A percentile compares a stretch with the other conserved stretches of the same genome.
Conservation (phyloP, 345 rosid genomes). For the Capsella bursapastoris region DNA sequence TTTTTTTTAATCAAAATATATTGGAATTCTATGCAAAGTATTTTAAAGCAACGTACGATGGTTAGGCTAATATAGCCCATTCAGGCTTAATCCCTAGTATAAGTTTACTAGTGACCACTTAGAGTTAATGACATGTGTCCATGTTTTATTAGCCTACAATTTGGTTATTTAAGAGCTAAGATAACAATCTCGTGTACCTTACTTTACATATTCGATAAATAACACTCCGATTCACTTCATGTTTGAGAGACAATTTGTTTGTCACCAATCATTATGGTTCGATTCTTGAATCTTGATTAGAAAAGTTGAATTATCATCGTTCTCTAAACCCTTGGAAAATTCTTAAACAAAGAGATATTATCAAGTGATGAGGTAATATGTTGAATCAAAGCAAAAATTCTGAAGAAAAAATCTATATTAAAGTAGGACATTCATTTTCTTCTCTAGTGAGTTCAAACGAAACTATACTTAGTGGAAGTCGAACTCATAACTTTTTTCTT, state of each 20-base stretch:
- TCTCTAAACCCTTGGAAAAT: background rate
- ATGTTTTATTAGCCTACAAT: background rate
- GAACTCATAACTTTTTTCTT: background rate
- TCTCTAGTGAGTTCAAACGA: background rate
- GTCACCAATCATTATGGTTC: background rate
- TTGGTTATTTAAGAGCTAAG: background rate
- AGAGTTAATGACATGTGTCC: background rate
- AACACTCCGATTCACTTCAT: background rate
- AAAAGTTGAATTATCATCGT: background rate
- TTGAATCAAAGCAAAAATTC: background rate
- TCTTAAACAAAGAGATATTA: background rate
- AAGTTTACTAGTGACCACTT: background rate
- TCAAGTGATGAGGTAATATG: background rate
- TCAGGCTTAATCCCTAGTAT: background rate
- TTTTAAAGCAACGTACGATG: background rate
- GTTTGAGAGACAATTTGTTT: background rate
- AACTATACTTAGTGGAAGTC: background rate
- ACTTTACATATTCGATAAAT: background rate
- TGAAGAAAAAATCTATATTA: background rate
- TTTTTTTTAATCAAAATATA: too few species aligned
- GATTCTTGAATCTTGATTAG: background rate
- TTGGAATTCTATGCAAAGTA: background rate
- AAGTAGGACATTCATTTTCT: background rate
- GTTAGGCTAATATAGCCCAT: constrained; percentile 20
- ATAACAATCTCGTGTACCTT: background rate